Evolutionary conservation across 1,284 basidiomycete species (phyloP).

Genomic region (Moesziomyces sp.): DNA sequence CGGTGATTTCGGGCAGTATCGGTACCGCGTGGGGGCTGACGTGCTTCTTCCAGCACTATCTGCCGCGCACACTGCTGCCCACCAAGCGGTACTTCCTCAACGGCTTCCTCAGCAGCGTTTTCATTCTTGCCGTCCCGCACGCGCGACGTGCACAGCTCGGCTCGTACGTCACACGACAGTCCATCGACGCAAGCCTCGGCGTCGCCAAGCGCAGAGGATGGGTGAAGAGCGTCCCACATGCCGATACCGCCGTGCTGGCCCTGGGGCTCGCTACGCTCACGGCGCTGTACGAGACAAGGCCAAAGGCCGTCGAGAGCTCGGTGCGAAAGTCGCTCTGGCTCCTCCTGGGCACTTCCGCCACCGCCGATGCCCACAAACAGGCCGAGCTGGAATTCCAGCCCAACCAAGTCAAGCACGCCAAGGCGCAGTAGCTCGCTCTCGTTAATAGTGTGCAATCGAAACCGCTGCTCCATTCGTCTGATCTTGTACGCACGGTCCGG

Average conservation of each 20-base stretch:
- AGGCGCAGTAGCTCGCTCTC: conserved; percentile 3
- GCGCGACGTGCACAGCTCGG: conserved; percentile 44
- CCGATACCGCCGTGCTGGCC: conserved; percentile 46
- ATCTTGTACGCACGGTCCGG: too few species aligned
- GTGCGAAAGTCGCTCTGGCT: conserved; percentile 14
- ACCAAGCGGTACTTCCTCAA: conserved; percentile 52
- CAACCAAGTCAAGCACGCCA: conserved; percentile 3
- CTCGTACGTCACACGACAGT: conserved; percentile 41
- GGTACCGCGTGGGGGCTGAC: conserved; percentile 58
- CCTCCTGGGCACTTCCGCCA: conserved; percentile 22
- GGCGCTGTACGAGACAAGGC: conserved; percentile 46
- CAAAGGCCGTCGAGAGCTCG: conserved; percentile 22
- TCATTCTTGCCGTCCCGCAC: conserved; percentile 53
- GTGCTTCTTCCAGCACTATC: conserved; percentile 60
- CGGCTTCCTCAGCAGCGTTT: conserved; percentile 54
- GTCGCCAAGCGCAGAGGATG: conserved; percentile 37
- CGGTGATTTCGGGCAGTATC: conserved; percentile 57
- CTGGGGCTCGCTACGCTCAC: conserved; percentile 41
- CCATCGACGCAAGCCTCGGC: conserved; percentile 28
- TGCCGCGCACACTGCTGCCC: conserved; percentile 53
- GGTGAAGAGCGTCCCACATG: conserved; percentile 23
- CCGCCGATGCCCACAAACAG: conserved; percentile 27
- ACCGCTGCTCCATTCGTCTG: too few species aligned
- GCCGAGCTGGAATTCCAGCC: conserved; percentile 10
- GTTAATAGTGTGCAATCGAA: too few species aligned